Percentiles rank a stretch among this genome's conserved stretches.
phyloP scores from a whole-genome alignment of 352 stramenopile species.

The Globisporangium apiculatum region DNA sequence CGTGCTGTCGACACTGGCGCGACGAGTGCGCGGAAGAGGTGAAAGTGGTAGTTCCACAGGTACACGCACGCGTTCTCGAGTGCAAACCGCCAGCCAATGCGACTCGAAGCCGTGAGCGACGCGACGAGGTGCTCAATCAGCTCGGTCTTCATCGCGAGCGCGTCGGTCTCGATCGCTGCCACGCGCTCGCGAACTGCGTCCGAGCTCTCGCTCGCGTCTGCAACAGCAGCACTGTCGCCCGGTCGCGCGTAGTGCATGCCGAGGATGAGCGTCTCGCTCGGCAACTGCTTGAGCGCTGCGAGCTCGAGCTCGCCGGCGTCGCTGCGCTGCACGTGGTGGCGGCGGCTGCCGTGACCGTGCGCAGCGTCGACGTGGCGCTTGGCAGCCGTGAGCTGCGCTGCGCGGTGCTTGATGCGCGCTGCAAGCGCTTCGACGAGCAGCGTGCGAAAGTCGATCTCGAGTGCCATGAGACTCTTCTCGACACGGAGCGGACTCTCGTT shows the following conservation, averaged over 20 bases:
- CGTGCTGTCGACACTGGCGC: background rate
- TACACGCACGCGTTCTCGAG: conserved; percentile 82
- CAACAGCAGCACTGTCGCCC: background rate
- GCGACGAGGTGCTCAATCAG: conserved; percentile 31
- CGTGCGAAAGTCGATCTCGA: conserved; percentile 48
- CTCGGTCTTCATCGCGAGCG: conserved; percentile 34
- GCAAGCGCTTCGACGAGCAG: conserved; percentile 44
- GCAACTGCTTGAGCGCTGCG: conserved; percentile 13
- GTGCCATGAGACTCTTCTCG: conserved; percentile 44
- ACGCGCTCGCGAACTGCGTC: conserved; percentile 4
- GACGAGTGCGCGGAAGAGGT: conserved; percentile 54
- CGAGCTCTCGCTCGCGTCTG: background rate
- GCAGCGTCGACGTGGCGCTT: conserved; percentile 6
- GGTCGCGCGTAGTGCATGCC: conserved; percentile 19
- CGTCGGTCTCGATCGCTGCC: conserved; percentile 12
- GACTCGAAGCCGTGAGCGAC: conserved; percentile 25
- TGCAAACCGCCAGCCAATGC: conserved; percentile 50
- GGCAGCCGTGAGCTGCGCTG: conserved; percentile 9
- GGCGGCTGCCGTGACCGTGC: background rate
- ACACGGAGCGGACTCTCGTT: conserved; percentile 7
- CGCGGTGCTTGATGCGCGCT: conserved; percentile 25
- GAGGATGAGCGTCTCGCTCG: conserved; percentile 24
- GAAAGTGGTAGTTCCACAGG: conserved; percentile 91
- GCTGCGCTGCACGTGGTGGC: background rate
- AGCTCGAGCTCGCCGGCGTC: conserved; percentile 14